Evolutionary conservation across 1,284 basidiomycete species (phyloP).

Genomic region (Phylloporus gajari): DNA sequence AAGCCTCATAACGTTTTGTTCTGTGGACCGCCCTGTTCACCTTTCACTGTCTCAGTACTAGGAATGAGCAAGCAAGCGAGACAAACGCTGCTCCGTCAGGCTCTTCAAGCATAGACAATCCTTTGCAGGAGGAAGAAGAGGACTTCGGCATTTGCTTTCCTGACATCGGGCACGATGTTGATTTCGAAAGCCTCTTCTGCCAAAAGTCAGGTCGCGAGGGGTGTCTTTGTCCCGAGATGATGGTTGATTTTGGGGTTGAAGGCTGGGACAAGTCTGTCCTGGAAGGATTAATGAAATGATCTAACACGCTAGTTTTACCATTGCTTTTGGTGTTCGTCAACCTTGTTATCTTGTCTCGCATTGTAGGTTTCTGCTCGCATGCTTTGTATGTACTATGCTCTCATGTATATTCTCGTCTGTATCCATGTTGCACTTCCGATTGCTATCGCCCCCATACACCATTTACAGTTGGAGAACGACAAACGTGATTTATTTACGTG

Average conservation of each 20-base stretch:
- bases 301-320: neutral
- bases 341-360: neutral
- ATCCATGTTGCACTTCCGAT: neutral
- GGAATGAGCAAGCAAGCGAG: neutral
- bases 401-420: neutral
- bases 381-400: too few relatives aligned
- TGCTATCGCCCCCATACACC: neutral
- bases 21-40: neutral
- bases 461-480: neutral
- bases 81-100: neutral
- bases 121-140: neutral
- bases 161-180: neutral
- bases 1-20: neutral
- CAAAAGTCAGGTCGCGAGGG: neutral
- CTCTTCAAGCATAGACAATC: neutral
- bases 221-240: slow-evolving; percentile 1
- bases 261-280: neutral
- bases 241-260: neutral
- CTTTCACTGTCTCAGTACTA: neutral
- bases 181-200: neutral
- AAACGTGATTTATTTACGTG: neutral
- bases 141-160: neutral
- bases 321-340: neutral
- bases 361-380: too few relatives aligned
- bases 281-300: neutral